These are phyloP conservation scores for Pholiota adiposa DNA, from an alignment of 1,284 basidiomycete species.

Conservation along the genomic window DNA sequence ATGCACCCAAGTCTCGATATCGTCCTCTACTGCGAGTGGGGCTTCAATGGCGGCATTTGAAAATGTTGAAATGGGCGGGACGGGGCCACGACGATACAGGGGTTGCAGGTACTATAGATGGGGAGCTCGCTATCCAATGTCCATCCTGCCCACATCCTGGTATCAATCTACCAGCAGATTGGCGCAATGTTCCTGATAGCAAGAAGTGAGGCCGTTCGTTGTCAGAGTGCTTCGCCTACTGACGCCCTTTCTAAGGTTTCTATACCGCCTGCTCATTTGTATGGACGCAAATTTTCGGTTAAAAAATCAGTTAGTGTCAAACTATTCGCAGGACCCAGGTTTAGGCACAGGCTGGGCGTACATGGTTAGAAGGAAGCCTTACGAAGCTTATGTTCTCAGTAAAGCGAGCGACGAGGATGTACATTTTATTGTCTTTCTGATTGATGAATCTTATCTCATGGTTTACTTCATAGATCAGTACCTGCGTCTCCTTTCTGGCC, in stretches of 20 bases:
- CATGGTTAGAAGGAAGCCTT: not conserved
- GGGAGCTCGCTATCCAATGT: slow-evolving; percentile 28
- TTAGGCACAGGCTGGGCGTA: slow-evolving; percentile 4
- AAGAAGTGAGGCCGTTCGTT: not conserved
- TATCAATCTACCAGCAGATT: slow-evolving; percentile 10
- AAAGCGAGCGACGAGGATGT: not conserved
- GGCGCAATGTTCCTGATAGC: not conserved
- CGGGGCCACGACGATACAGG: not conserved
- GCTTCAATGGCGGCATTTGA: not conserved
- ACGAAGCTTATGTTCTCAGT: not conserved
- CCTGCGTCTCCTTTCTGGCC: slow-evolving; percentile 16
- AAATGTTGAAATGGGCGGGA: slow-evolving; percentile 1
- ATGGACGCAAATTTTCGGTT: slow-evolving; percentile 2
- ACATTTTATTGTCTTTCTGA: not conserved
- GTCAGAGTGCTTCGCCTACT: not conserved
- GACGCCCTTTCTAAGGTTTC: slow-evolving; percentile 18
- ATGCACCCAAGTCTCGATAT: not conserved
- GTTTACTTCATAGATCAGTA: slow-evolving; percentile 10
- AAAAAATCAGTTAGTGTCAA: slow-evolving; percentile 5
- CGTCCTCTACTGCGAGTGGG: not conserved
- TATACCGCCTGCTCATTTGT: not conserved
- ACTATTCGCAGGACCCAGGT: slow-evolving; percentile 4
- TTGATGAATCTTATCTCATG: not conserved
- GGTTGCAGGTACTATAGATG: slow-evolving; percentile 3
- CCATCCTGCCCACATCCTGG: slow-evolving; percentile 33